Base-by-base conservation (phyloP, 257 asterid genomes). In the Lycium barbarum region DNA sequence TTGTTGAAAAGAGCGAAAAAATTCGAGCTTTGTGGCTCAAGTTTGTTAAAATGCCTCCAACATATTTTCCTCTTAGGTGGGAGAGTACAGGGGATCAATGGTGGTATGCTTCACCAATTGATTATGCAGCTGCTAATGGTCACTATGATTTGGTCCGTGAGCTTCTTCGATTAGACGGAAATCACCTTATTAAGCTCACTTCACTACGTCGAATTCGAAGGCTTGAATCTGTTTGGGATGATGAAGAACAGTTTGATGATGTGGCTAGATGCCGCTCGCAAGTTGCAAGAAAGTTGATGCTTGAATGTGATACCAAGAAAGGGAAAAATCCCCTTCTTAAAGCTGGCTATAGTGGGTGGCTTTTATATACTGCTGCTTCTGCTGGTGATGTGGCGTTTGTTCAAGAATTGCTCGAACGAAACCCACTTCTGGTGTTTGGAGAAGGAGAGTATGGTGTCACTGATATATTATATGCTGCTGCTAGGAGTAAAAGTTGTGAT, bases 51-150 rank as follows among this genome's bases (percentile, higher is more conserved):
- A 94, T 92, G 97, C 93, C 96, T 63, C 92, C 97, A 9, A 86
- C 89, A 6, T 90, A 95, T 90, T 95, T 96, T 83, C 99, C 99
- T 78, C 93, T 96, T 5, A 86, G 99, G 67, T 96, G 99, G 99
- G 99, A 96, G 83, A 95, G 98, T 94, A 93, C 99, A 66, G 98
- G 99, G 43, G 98, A 96, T n/a, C 99, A 95, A n/a, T 96, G 99
- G 99, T 96, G 99, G 99, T 96, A 93, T 83, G 99, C 98, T 18
- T 93, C 98, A 62, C 99, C 99, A 36, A 93, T 96, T 59, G 99
- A 96, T 49, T 96, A 93, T 91, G 99, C 99, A 1, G 98, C 98
- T 11, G 99, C 99, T 55, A 96, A 95, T 84, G 99, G 99, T 22
- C 98, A 95, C 90, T 95, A 90, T 87, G 99, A 96, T 49, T 53